These are phyloP conservation scores for Aspergillus calidoustus DNA, from an alignment of 2,329 filamentous ascomycete genomes.

Conservation along the genomic window DNA sequence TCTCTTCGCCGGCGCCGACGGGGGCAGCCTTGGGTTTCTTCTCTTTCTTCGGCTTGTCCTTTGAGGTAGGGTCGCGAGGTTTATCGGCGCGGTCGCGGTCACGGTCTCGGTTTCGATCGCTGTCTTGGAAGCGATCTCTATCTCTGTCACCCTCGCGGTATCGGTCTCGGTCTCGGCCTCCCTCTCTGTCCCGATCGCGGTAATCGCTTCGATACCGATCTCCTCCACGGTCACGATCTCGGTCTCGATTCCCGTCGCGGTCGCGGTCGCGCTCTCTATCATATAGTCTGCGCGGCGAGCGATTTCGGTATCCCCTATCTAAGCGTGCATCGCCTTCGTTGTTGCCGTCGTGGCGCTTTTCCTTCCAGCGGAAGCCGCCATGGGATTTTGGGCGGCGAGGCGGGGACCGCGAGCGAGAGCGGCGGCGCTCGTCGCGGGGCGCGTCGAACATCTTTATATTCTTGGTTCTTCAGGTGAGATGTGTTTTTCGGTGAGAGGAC, in stretches of 20 bases:
- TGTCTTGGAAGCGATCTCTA: background rate
- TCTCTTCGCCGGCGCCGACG: slow-evolving; percentile 64
- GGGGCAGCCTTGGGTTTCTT: slow-evolving; percentile 46
- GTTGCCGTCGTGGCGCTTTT: slow-evolving; percentile 51
- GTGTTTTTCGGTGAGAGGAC: background rate
- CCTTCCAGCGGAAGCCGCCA: slow-evolving; percentile 55
- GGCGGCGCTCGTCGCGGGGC: slow-evolving; percentile 12
- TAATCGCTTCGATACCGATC: slow-evolving; percentile 8
- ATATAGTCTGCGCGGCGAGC: slow-evolving; percentile 17
- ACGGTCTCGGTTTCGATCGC: slow-evolving; percentile 2
- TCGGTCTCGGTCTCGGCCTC: slow-evolving; percentile 52
- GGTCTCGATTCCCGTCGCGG: slow-evolving; percentile 30
- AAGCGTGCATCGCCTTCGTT: slow-evolving; percentile 53
- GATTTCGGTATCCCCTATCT: slow-evolving; percentile 57
- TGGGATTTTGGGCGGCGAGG: slow-evolving; percentile 42
- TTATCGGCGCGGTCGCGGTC: slow-evolving; percentile 18
- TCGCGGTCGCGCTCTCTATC: slow-evolving; percentile 41
- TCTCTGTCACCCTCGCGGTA: slow-evolving; percentile 38
- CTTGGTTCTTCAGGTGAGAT: background rate
- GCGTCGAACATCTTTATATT: slow-evolving; percentile 6
- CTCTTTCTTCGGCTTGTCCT: slow-evolving; percentile 48
- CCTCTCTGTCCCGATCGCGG: slow-evolving; percentile 19
- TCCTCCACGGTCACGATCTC: background rate
- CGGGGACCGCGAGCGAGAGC: slow-evolving; percentile 23
- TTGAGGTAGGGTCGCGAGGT: slow-evolving; percentile 40